Evolutionary conservation across 169 alveolate species (phyloP), one percentile per base, ranked within the genome.

Genomic region (Plasmodium adleri): DNA sequence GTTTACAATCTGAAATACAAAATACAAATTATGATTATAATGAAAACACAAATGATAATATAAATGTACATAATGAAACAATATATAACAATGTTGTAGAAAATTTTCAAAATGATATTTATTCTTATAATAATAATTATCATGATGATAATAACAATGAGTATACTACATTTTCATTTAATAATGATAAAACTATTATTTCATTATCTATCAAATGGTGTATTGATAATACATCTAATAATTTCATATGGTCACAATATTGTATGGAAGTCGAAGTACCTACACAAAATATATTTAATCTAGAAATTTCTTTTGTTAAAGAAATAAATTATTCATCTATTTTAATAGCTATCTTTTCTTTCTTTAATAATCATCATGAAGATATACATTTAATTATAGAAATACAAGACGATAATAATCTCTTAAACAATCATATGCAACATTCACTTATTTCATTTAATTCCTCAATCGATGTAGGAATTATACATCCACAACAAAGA

Each of bases 231-330:
- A 39, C 76, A 22, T 43, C 75, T 3, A 56, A 76, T 76, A 76
- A 76, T 20, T 76, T 9, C 12, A 76, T 76, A 63, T 76, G 88
- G 88, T 76, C 88, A 17, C 88, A 76, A 43, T 76, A 76, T 28
- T 76, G 56, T 13, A 28, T 76, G 28, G 88, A 76, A 50, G 75
- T 63, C n/a, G 76, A 76, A 56, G 66, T 76, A 68, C 88, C 88
- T 20, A 15, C 64, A 43, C 52, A 67, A 17, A 67, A 62, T n/a
- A 22, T 43, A 45, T 76, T 76, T 45, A 66, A 47, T 32, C 58
- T 76, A 0, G 88, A 76, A 24, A 72, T 76, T 76, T 76, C 88
- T 39, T 76, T 76, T 56, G 88, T 76, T 49, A 76, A 76, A 68
- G 88, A 76, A 76, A 76, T 76, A 24, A 76, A 76, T 58, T 62